Conservation (phyloP, 1,139 yeast genomes). For the Diutina scorzettiae region DNA sequence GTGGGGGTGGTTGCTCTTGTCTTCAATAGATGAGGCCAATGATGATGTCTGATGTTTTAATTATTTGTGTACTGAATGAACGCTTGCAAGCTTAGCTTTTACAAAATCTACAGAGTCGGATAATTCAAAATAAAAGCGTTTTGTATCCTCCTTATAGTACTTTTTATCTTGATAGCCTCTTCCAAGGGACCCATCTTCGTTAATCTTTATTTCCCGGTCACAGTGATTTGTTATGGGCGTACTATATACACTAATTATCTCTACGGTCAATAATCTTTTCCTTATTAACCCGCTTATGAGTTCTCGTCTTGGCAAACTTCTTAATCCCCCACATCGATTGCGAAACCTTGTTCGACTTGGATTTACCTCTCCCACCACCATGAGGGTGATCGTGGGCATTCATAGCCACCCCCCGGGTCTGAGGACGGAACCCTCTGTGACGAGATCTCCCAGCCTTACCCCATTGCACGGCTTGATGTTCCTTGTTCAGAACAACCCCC, state of each 20-base stretch:
- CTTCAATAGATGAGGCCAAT: too few relatives aligned
- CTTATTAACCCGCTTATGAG: constrained; percentile 74
- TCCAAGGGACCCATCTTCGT: too few relatives aligned
- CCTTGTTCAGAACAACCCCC: constrained; percentile 91
- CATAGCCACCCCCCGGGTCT: constrained; percentile 73
- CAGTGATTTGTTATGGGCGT: too few relatives aligned
- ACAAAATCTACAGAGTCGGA: too few relatives aligned
- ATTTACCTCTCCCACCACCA: constrained; percentile 99
- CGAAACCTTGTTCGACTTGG: constrained; percentile 88
- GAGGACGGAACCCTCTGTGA: constrained; percentile 87
- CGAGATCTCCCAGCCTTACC: constrained; percentile 98
- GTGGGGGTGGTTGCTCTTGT: too few relatives aligned
- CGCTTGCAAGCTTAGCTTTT: too few relatives aligned
- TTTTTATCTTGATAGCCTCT: too few relatives aligned
- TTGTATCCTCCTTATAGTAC: too few relatives aligned
- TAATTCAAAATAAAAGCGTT: too few relatives aligned
- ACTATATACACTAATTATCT: not conserved
- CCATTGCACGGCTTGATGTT: constrained; percentile 77
- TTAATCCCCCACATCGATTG: constrained; percentile 97
- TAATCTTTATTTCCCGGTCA: too few relatives aligned
- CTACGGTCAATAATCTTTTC: constrained; percentile 77
- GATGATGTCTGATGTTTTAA: too few relatives aligned
- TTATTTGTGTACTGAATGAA: too few relatives aligned
- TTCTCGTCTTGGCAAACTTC: constrained; percentile 90
- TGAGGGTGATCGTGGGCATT: constrained; percentile 86